Conservation (phyloP, 306 rosid species). For the Rubus idaeus region DNA sequence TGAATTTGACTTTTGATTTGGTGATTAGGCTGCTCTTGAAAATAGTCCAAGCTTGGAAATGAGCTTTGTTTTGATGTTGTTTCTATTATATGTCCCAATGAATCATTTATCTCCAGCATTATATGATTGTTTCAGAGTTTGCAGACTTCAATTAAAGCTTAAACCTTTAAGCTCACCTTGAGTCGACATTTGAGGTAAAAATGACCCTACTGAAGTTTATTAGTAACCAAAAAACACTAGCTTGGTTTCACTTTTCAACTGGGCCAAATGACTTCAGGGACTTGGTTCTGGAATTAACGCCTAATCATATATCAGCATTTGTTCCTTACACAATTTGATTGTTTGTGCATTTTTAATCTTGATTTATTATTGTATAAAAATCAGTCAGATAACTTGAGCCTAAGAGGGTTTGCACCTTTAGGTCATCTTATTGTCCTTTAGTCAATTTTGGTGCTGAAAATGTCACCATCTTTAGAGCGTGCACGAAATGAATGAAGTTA, state of each 20-base stretch:
- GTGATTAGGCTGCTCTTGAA: not conserved
- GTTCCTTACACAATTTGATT: not conserved
- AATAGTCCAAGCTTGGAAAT: conserved; percentile 1
- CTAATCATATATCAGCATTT: not conserved
- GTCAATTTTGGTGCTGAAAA: conserved; percentile 1
- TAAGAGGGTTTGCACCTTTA: not conserved
- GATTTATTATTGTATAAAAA: not conserved
- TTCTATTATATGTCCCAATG: not conserved
- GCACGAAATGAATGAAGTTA: not conserved
- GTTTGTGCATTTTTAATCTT: not conserved
- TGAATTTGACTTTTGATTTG: conserved; percentile 7
- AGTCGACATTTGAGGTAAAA: conserved; percentile 5
- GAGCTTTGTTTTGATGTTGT: not conserved
- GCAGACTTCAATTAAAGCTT: conserved; percentile 6
- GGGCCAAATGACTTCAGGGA: not conserved
- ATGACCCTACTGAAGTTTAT: not conserved
- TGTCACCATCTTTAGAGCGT: not conserved
- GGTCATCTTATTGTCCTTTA: not conserved
- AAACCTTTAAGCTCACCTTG: not conserved
- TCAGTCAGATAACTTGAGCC: not conserved
- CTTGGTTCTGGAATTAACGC: not conserved
- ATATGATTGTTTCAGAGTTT: not conserved
- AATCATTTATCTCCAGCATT: not conserved
- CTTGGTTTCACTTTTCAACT: not conserved
- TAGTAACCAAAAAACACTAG: not conserved